Percentiles rank a stretch among this genome's conserved stretches.
Evolutionary conservation across 2,329 filamentous ascomycete genomes (phyloP).

Genomic region (Colletotrichum euphorbiae): DNA sequence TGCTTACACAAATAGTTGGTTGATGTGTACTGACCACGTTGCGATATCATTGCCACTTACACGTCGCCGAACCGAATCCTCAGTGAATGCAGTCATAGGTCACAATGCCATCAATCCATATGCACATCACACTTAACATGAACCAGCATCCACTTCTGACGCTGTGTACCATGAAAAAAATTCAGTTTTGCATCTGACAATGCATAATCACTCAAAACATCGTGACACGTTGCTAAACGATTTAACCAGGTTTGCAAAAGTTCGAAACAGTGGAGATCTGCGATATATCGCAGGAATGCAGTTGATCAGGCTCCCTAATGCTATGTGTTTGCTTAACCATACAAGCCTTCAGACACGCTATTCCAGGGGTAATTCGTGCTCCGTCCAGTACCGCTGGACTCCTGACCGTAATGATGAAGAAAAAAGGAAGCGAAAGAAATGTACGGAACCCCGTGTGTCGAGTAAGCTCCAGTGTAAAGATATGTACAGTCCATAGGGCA

Average conservation of each 20-base stretch:
- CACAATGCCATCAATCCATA: not conserved
- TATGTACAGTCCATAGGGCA: slow-evolving; percentile 41
- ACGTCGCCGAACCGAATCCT: not conserved
- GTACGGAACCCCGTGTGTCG: slow-evolving; percentile 28
- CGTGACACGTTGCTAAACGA: not conserved
- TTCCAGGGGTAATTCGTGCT: slow-evolving; percentile 41
- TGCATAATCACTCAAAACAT: not conserved
- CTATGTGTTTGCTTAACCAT: slow-evolving; percentile 39
- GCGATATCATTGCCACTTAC: not conserved
- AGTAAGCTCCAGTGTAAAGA: slow-evolving; percentile 24
- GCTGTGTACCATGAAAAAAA: too few species aligned
- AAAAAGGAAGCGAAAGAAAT: slow-evolving; percentile 36
- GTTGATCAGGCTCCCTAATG: slow-evolving; percentile 40
- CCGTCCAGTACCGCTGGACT: slow-evolving; percentile 35
- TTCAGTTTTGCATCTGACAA: too few species aligned
- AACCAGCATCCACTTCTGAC: too few species aligned
- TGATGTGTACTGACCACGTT: slow-evolving; percentile 8
- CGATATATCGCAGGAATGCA: slow-evolving; percentile 40
- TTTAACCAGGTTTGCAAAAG: too few species aligned
- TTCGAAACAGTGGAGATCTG: slow-evolving; percentile 22
- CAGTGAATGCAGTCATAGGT: not conserved
- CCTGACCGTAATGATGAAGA: not conserved
- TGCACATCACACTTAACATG: not conserved
- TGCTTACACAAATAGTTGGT: too few species aligned
- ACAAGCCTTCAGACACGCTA: slow-evolving; percentile 38